Evolutionary conservation across 2,329 filamentous ascomycete genomes (phyloP).

Genomic region (Corynespora cassiicola): DNA sequence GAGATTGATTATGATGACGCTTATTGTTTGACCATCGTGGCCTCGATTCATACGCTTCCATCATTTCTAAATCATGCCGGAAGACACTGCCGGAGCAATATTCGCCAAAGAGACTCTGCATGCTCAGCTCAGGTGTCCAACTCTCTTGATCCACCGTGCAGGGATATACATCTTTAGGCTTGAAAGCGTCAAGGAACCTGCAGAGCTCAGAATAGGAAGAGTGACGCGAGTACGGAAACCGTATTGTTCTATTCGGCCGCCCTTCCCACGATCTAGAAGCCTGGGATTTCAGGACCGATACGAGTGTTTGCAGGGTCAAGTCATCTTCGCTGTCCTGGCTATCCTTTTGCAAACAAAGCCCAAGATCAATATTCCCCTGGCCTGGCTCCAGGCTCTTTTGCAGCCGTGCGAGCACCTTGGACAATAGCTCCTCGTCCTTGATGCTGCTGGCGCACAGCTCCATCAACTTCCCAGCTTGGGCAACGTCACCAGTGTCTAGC

Average conservation of each 20-base stretch:
- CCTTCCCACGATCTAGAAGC: slow-evolving; percentile 7
- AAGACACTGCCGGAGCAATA: slow-evolving; percentile 69
- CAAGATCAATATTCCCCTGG: slow-evolving; percentile 32
- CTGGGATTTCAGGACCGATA: slow-evolving; percentile 33
- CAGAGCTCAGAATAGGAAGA: slow-evolving; percentile 85
- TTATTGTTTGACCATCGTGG: slow-evolving; percentile 15
- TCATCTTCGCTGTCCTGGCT: slow-evolving; percentile 25
- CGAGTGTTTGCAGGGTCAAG: slow-evolving; percentile 38
- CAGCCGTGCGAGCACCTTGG: slow-evolving; percentile 44
- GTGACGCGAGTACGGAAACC: slow-evolving; percentile 88
- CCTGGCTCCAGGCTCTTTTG: slow-evolving; percentile 22
- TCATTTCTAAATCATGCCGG: slow-evolving; percentile 69
- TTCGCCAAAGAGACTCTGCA: slow-evolving; percentile 73
- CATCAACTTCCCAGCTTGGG: slow-evolving; percentile 60
- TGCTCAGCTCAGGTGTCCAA: slow-evolving; percentile 71
- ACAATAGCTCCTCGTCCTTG: slow-evolving; percentile 38
- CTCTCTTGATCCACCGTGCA: slow-evolving; percentile 70
- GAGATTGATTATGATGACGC: slow-evolving; percentile 15
- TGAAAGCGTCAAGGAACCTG: slow-evolving; percentile 70
- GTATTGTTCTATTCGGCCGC: slow-evolving; percentile 35
- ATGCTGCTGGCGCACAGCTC: slow-evolving; percentile 55
- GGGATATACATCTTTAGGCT: slow-evolving; percentile 78
- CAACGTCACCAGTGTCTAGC: slow-evolving; percentile 62
- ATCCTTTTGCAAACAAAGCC: slow-evolving; percentile 30
- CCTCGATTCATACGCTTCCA: slow-evolving; percentile 35